These are phyloP conservation scores for Psidium guajava DNA, from an alignment of 345 rosid species.

Conservation along the genomic window DNA sequence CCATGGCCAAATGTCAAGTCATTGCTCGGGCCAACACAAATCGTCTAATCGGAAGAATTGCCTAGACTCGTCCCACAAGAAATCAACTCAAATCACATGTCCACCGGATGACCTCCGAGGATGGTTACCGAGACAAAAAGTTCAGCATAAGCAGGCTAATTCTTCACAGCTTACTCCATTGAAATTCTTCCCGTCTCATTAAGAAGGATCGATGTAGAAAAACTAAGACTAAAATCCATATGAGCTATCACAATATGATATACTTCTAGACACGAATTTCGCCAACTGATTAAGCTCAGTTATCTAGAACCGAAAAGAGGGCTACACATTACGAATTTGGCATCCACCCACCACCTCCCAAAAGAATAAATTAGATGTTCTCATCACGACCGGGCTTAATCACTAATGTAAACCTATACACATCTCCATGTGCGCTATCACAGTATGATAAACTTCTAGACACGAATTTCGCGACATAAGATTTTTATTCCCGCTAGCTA, in stretches of 20 bases:
- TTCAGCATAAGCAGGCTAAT: background rate
- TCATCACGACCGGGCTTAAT: background rate
- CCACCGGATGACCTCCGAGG: background rate
- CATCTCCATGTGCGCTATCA: too few relatives aligned
- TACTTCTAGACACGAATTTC: background rate
- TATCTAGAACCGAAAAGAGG: background rate
- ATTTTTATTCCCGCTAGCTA: too few relatives aligned
- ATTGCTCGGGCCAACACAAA: background rate
- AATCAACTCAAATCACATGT: background rate
- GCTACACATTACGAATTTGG: background rate
- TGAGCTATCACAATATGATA: background rate
- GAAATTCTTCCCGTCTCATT: background rate
- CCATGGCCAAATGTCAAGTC: background rate
- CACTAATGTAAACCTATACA: too few relatives aligned
- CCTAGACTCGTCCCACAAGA: background rate
- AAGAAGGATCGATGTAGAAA: background rate
- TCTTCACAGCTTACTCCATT: background rate
- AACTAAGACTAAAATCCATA: background rate
- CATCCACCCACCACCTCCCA: background rate
- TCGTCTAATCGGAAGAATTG: background rate
- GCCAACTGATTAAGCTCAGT: background rate
- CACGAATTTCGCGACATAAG: too few relatives aligned
- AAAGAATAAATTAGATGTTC: background rate
- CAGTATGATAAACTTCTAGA: too few relatives aligned
- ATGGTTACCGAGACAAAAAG: background rate